Conservation (phyloP, 2,329 filamentous ascomycete genomes). For the Talaromyces marneffei region DNA sequence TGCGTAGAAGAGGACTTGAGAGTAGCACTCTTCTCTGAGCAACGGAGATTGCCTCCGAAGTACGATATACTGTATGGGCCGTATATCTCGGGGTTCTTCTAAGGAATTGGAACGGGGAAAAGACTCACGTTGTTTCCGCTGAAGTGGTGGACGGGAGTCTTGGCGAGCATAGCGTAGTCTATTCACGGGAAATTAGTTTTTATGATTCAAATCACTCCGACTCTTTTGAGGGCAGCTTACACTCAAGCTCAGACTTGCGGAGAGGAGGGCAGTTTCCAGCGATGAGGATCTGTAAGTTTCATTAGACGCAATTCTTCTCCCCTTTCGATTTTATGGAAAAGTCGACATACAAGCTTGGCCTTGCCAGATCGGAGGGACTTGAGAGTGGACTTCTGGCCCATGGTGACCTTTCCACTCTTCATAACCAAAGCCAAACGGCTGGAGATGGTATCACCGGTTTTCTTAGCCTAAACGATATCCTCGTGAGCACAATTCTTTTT, state of each 20-base stretch:
- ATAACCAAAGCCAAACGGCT: slow-evolving; percentile 19
- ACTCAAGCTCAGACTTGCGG: slow-evolving; percentile 96
- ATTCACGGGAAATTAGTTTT: neutral
- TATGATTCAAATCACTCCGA: neutral
- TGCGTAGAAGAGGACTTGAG: slow-evolving; percentile 12
- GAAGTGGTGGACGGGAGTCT: slow-evolving; percentile 97
- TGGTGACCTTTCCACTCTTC: slow-evolving; percentile 55
- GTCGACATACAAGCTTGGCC: slow-evolving; percentile 66
- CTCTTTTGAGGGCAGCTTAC: slow-evolving; percentile 30
- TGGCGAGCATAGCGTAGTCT: slow-evolving; percentile 52
- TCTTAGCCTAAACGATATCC: slow-evolving; percentile 7
- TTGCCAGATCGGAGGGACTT: slow-evolving; percentile 92
- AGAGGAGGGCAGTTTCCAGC: slow-evolving; percentile 95
- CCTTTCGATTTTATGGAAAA: neutral
- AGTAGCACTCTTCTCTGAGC: slow-evolving; percentile 17
- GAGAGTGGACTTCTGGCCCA: slow-evolving; percentile 84
- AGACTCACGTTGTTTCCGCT: slow-evolving; percentile 94
- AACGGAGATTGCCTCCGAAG: slow-evolving; percentile 18
- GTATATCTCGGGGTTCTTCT: slow-evolving; percentile 14
- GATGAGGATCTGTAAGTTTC: slow-evolving; percentile 63
- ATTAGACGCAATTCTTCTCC: neutral
- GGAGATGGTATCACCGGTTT: slow-evolving; percentile 15
- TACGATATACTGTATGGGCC: neutral
- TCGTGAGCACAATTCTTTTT: neutral
- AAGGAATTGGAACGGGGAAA: neutral